A percentile compares a stretch with the other conserved stretches of the same genome.
Conservation (phyloP, 2,329 filamentous ascomycete genomes). For the Alternaria ventricosa region DNA sequence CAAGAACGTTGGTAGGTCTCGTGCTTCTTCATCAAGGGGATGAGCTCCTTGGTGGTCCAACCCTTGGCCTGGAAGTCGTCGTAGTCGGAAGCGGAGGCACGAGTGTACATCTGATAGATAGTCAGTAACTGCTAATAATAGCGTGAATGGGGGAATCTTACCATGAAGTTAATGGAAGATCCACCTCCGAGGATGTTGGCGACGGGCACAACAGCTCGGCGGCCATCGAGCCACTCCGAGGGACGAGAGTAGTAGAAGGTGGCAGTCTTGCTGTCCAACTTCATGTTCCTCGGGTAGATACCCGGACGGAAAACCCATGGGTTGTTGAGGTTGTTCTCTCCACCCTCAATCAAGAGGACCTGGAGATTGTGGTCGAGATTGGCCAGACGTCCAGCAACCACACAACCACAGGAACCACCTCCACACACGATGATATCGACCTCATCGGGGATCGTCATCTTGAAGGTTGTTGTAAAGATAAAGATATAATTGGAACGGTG, state of each 20-base stretch:
- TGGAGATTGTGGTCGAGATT: slow-evolving; percentile 77
- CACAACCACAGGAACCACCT: slow-evolving; percentile 69
- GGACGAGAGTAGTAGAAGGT: slow-evolving; percentile 81
- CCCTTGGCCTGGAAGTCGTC: slow-evolving; percentile 81
- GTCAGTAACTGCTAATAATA: neutral
- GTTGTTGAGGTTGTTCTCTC: slow-evolving; percentile 78
- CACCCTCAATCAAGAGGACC: slow-evolving; percentile 73
- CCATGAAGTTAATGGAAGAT: slow-evolving; percentile 80
- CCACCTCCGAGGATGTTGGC: slow-evolving; percentile 76
- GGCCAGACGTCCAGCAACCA: slow-evolving; percentile 65
- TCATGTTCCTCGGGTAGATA: slow-evolving; percentile 81
- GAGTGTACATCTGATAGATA: slow-evolving; percentile 70
- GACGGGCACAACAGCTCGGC: slow-evolving; percentile 75
- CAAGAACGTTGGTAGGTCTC: slow-evolving; percentile 72
- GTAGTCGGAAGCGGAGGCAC: slow-evolving; percentile 74
- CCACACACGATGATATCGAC: slow-evolving; percentile 82
- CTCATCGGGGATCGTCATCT: slow-evolving; percentile 73
- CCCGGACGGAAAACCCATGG: slow-evolving; percentile 77
- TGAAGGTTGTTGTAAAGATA: slow-evolving; percentile 14
- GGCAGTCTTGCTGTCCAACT: slow-evolving; percentile 80
- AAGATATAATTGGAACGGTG: slow-evolving; percentile 3
- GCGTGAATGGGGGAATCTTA: slow-evolving; percentile 32
- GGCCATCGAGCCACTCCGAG: slow-evolving; percentile 73
- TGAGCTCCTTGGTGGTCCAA: slow-evolving; percentile 77
- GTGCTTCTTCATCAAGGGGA: slow-evolving; percentile 80